Evolutionary conservation across 495 filamentous ascomycete species (phyloP).

Genomic region (Xylaria flabelliformis): DNA sequence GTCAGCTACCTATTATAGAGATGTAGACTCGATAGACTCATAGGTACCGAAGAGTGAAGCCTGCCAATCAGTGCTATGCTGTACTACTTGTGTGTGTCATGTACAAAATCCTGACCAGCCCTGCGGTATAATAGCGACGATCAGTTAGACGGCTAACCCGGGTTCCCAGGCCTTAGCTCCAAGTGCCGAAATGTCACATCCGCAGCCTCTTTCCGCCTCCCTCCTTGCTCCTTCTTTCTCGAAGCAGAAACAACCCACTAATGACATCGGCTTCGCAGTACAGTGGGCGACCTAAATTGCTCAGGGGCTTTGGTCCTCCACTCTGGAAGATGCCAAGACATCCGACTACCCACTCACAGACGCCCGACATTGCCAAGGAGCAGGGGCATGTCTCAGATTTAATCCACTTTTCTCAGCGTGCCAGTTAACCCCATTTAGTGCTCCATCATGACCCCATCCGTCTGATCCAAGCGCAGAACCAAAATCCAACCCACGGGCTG

Average conservation of each 20-base stretch:
- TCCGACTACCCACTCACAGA: slow-evolving; percentile 31
- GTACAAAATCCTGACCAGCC: background rate
- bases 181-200: slow-evolving; percentile 30
- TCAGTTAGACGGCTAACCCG: slow-evolving; percentile 18
- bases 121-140: slow-evolving; percentile 20
- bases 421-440: background rate
- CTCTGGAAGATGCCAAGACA: slow-evolving; percentile 31
- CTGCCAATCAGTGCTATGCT: background rate
- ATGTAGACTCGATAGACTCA: background rate
- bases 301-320: slow-evolving; percentile 41
- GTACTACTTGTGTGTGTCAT: too few species aligned
- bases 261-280: slow-evolving; percentile 25
- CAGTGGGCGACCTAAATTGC: slow-evolving; percentile 35
- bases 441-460: background rate
- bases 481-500: slow-evolving; percentile 10
- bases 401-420: slow-evolving; percentile 8
- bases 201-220: slow-evolving; percentile 25
- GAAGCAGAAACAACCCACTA: slow-evolving; percentile 11
- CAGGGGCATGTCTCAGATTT: slow-evolving; percentile 41
- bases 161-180: background rate
- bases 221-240: background rate
- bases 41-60: background rate
- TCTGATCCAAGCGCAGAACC: slow-evolving; percentile 12
- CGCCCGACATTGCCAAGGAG: slow-evolving; percentile 32
- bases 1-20: background rate